A percentile compares a stretch with the other conserved stretches of the same genome.
Evolutionary conservation across 495 filamentous ascomycete genomes (phyloP).

Genomic region (Aspergillus funiculosus): DNA sequence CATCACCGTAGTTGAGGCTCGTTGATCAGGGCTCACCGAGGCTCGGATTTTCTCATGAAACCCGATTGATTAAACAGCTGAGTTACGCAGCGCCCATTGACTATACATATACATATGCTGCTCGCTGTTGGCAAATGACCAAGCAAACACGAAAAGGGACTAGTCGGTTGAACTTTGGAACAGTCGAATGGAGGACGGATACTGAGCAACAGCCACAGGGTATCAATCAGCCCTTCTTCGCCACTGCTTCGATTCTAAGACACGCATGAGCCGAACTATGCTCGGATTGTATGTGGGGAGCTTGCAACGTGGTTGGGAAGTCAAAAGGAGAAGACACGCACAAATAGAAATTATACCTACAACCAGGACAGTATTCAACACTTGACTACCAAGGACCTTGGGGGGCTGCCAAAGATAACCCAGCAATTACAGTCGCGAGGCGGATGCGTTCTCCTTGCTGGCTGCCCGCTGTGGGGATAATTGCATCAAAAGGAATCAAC

Average conservation of each 20-base stretch:
- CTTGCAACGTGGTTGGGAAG: constrained; percentile 6
- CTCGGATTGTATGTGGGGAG: neutral
- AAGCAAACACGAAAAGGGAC: neutral
- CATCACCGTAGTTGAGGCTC: constrained; percentile 5
- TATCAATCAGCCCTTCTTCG: constrained; percentile 8
- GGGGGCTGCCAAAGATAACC: neutral
- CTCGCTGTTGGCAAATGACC: neutral
- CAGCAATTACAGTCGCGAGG: neutral
- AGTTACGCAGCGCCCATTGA: constrained; percentile 10
- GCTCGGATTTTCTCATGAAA: constrained; percentile 4
- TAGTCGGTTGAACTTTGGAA: neutral
- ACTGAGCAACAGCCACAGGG: constrained; percentile 21
- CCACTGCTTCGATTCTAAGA: constrained; percentile 10
- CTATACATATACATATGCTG: constrained; percentile 12
- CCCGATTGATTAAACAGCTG: neutral
- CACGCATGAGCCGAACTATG: constrained; percentile 5
- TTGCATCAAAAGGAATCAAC: neutral
- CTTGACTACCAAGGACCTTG: neutral
- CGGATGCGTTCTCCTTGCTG: neutral
- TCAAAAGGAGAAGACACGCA: neutral
- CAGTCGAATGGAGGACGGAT: constrained; percentile 16
- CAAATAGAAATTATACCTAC: constrained; percentile 11
- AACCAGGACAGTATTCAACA: neutral
- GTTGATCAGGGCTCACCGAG: constrained; percentile 3
- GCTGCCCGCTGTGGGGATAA: neutral